These are phyloP conservation scores for Calonectria pseudoreteaudii DNA, from an alignment of 2,329 filamentous ascomycete genomes.

Conservation along the genomic window DNA sequence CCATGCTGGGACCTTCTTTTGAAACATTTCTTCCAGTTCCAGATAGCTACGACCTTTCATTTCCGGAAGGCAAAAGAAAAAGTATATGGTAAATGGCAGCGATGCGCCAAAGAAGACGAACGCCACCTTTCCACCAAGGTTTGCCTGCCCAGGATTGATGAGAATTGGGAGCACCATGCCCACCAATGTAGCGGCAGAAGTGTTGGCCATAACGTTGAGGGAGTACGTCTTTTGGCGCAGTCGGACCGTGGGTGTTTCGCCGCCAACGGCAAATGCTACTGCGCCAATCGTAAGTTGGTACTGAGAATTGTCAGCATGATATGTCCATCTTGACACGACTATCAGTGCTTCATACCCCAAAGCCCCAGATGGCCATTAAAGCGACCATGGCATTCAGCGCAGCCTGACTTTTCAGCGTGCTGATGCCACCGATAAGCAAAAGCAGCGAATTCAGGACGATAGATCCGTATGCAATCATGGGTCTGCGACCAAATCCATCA, in stretches of 20 bases:
- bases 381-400: constrained; percentile 7
- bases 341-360: not conserved
- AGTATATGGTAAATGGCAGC: not conserved
- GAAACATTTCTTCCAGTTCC: constrained; percentile 18
- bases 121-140: constrained; percentile 11
- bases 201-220: constrained; percentile 13
- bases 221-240: constrained; percentile 20
- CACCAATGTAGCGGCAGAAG: not conserved
- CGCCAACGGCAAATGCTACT: constrained; percentile 2
- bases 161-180: constrained; percentile 14
- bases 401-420: not conserved
- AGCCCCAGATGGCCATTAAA: constrained; percentile 13
- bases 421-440: constrained; percentile 40
- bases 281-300: constrained; percentile 16
- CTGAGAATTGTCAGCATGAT: not conserved
- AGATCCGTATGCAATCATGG: constrained; percentile 41
- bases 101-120: constrained; percentile 13
- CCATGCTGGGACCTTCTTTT: constrained; percentile 7
- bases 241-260: constrained; percentile 1
- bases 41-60: constrained; percentile 16
- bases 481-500: constrained; percentile 41
- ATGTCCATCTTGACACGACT: too few species aligned
- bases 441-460: constrained; percentile 39
- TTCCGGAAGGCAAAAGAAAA: constrained; percentile 10
- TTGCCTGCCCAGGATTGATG: constrained; percentile 12